Evolutionary conservation across 1,284 basidiomycete species (phyloP), one percentile per base, ranked within the genome.

Genomic region (Hemileia vastatrix): DNA sequence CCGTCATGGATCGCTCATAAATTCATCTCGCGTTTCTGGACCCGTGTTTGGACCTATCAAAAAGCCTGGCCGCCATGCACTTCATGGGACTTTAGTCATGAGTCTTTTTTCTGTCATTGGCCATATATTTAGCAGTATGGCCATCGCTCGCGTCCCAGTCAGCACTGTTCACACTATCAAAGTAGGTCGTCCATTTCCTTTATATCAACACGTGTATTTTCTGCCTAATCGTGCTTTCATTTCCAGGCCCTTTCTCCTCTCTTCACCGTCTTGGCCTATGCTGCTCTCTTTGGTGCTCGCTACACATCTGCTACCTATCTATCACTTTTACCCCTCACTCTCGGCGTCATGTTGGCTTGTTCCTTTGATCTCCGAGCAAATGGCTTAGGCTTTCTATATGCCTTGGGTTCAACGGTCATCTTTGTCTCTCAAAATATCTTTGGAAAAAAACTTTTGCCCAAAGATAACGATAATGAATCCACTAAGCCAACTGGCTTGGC

Each of bases 111-210:
- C 83, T 67, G 81, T 97, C 47, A 88, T 87, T n/a, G 95, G 95
- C 0, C 95, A 98, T 76, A 91, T 97, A 69, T 94, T 95, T 73
- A 90, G 90, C 27, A 93, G 90, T 68, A 86, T 98, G 78, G 95
- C 94, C 21, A 97, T 98, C 66, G 90, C 90, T 44, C 82, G 91
- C 60, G 95, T 97, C 65, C 91, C 89, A 3, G 94, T 98, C 62
- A 92, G 89, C 79, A 98, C 95, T 0, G 92, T 97, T 23, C 95
- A 99, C 75, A 98, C 94, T 33, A 96, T 97, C 78, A 97, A 97
- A 85, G 93, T 93, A 70, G 72, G 83, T 74, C 6, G 15, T 18
- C 6, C 15, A 11, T 53, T 52, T 33, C 44, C 43, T 27, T 40
- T 3, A 2, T 18, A 9, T 56, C 52, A 32, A 13, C 23, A 19